Percentiles rank a stretch among this genome's conserved stretches.
These are phyloP conservation scores for Magnolia kwangsiensis DNA, from an alignment of 164 flowering plant genomes.

Conservation along the genomic window DNA sequence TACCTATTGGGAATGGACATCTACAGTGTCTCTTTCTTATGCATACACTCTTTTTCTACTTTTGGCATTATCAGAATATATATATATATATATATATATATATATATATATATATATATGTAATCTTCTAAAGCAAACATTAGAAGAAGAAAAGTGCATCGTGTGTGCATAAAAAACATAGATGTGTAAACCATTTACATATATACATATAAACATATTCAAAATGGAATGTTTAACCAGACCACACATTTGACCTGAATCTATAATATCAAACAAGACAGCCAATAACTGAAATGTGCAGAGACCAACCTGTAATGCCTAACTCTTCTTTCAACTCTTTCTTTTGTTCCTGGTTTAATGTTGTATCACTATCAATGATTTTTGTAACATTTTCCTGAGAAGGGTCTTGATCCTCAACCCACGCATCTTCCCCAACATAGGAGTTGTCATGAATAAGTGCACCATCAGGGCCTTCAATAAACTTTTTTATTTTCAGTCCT, in stretches of 20 bases:
- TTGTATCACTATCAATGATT: constrained; percentile 42
- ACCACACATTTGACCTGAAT: background rate
- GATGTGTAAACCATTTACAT: too few species aligned
- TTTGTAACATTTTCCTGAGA: constrained; percentile 37
- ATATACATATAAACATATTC: too few species aligned
- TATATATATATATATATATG: too few species aligned
- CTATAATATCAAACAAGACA: background rate
- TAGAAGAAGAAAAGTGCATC: too few species aligned
- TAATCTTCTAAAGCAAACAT: too few species aligned
- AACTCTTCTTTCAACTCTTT: constrained; percentile 47
- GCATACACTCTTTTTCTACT: too few species aligned
- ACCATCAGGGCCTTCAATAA: constrained; percentile 75
- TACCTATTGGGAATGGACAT: too few species aligned
- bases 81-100: too few species aligned
- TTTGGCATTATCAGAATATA: too few species aligned
- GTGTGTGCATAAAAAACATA: too few species aligned
- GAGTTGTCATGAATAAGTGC: constrained; percentile 65
- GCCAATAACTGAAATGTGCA: background rate
- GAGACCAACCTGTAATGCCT: constrained; percentile 62
- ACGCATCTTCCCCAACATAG: constrained; percentile 91
- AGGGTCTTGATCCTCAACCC: constrained; percentile 72
- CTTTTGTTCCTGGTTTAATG: constrained; percentile 45
- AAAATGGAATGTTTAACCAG: too few species aligned
- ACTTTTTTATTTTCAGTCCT: constrained; percentile 84
- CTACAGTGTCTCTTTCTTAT: too few species aligned